Evolutionary conservation across 352 stramenopile genomes (phyloP).

Genomic region (Globisporangium spinosum): DNA sequence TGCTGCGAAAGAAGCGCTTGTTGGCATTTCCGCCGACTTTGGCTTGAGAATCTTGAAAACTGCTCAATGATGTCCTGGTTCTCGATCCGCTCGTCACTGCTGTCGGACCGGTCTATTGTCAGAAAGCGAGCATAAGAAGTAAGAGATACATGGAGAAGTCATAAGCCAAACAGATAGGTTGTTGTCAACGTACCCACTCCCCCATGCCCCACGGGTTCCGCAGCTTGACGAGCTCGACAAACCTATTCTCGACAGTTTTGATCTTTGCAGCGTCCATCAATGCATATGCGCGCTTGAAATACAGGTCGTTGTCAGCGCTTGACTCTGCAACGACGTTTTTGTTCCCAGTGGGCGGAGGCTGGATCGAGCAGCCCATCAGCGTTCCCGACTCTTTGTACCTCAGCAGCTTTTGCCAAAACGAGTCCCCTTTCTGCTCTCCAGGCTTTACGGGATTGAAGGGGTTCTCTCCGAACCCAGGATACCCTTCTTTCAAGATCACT

Average conservation of each 20-base stretch:
- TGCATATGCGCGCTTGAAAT: constrained; percentile 88
- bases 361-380: constrained; percentile 91
- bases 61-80: constrained; percentile 81
- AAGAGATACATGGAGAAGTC: background rate
- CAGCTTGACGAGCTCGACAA: constrained; percentile 70
- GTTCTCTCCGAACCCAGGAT: constrained; percentile 74
- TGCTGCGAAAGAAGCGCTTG: constrained; percentile 58
- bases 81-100: constrained; percentile 57
- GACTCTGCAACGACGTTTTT: constrained; percentile 68
- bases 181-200: constrained; percentile 69
- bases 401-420: constrained; percentile 80
- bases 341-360: constrained; percentile 52
- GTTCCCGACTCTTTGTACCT: constrained; percentile 79
- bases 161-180: background rate
- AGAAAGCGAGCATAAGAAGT: background rate
- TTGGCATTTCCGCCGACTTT: constrained; percentile 60
- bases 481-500: constrained; percentile 80
- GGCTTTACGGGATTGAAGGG: constrained; percentile 43
- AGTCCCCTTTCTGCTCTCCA: constrained; percentile 45
- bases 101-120: constrained; percentile 67
- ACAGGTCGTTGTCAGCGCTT: constrained; percentile 76
- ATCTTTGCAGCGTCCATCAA: constrained; percentile 78
- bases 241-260: constrained; percentile 45
- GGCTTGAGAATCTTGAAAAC: constrained; percentile 71
- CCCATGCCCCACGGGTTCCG: constrained; percentile 91